phyloP scores from a whole-genome alignment of 176 grass and related monocot species.

The Thalia dealbata region DNA sequence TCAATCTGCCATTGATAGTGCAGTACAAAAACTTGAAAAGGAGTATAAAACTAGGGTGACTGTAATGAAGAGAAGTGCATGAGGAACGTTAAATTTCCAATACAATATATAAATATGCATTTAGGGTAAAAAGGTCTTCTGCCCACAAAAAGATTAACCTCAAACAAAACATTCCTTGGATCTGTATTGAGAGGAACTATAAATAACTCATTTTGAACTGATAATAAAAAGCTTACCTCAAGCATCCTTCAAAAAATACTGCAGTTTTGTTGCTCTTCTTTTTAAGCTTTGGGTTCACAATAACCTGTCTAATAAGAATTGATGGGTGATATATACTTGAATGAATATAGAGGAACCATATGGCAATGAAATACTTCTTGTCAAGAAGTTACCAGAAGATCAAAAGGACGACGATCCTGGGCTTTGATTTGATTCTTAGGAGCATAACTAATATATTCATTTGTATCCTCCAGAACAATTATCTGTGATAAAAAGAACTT shows the following conservation, averaged over 20 bases:
- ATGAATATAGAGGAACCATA: slow-evolving; percentile 5
- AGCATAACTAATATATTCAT: slow-evolving; percentile 89
- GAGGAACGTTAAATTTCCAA: background rate
- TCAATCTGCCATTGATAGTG: background rate
- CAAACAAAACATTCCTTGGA: background rate
- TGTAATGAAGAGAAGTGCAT: background rate
- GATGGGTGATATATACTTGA: background rate
- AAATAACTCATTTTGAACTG: background rate
- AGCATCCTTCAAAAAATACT: slow-evolving; percentile 85
- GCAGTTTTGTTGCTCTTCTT: slow-evolving; percentile 57
- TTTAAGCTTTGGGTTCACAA: slow-evolving; percentile 79
- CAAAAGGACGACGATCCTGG: slow-evolving; percentile 67
- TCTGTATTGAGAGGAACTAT: background rate
- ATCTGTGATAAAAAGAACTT: slow-evolving; percentile 31
- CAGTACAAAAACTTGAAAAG: background rate
- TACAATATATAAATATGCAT: background rate
- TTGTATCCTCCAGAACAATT: slow-evolving; percentile 82
- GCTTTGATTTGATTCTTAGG: slow-evolving; percentile 46
- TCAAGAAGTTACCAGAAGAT: slow-evolving; percentile 57
- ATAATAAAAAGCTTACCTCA: slow-evolving; percentile 44
- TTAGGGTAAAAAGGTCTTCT: background rate
- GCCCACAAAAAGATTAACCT: background rate
- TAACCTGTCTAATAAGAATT: slow-evolving; percentile 34
- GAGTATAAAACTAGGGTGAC: background rate
- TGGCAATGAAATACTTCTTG: background rate